Base-by-base conservation (phyloP, 2,329 filamentous ascomycete genomes). In the Fusarium decemcellulare region DNA sequence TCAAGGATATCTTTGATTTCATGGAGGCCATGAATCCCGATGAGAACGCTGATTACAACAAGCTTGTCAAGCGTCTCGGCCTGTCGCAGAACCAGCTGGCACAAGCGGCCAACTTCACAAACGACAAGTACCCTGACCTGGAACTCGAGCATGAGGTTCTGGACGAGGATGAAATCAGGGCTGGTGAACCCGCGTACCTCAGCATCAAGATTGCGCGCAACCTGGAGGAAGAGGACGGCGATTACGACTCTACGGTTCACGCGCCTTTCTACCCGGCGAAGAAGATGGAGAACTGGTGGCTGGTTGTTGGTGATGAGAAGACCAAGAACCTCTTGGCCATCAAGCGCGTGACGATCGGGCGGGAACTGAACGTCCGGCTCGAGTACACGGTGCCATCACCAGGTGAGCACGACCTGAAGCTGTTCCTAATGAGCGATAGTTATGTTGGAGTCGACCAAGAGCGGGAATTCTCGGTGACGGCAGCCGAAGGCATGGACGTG, bases 281-380 rank as follows among this genome's bases (percentile, higher is more conserved):
- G 80, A 99, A 99, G 87, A 92, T 93, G 84, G 96, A 99, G 86
- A 97, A 96, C 78, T 99, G 95, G 95, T 99, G 96, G 96, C 84
- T 99, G 59, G 93, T 99, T 18, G 93, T 99, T 36, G 95, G 95
- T 32, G 95, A 98, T 74, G 94, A 98, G 82, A 92, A 90, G 79
- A 93, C 92, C 42, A 95, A 94, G 84, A 95, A 87, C 68, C 84
- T 99, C 67, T 85, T 98, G 61, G 95, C 93, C 4, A 97, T 98
- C 84, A 99, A 98, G 87, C 90, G 95, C 72, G 91, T 99, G 64
- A 97, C 95, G 2, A 92, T 99, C 68, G 92, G 91, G 42, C 88
- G 88, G 73, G 91, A 92, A 77, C 82, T 97, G 74, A 92, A 93
- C 76, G 88, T 94, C 61, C 90, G 90, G 76, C 84, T 99, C 68